phyloP scores from a whole-genome alignment of 139 green algal species.

The Pseudopediastrum boryanum region DNA sequence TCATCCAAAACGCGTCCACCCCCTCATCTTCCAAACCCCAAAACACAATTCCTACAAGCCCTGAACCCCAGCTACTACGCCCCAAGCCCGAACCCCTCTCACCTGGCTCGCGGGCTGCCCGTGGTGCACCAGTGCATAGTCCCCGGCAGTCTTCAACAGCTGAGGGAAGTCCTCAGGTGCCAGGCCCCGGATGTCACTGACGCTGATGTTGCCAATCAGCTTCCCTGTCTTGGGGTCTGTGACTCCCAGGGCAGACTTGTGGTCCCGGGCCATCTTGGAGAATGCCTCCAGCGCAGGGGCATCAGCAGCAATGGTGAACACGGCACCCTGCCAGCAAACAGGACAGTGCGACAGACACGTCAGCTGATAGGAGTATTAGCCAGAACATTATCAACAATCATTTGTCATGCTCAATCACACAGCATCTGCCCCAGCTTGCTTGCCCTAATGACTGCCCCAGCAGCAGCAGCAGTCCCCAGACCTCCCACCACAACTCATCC shows the following conservation, averaged over 20 bases:
- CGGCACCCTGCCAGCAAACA: constrained; percentile 5
- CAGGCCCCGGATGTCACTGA: constrained; percentile 61
- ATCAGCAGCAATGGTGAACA: constrained; percentile 17
- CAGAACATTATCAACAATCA: too few species aligned
- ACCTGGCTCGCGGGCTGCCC: background rate
- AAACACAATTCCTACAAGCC: too few species aligned
- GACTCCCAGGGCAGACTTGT: constrained; percentile 52
- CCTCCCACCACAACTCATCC: too few species aligned
- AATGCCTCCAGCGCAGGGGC: constrained; percentile 44
- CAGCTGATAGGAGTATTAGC: too few species aligned
- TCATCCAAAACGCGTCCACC: too few species aligned
- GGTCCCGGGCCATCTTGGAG: constrained; percentile 43
- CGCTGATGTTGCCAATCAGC: constrained; percentile 64
- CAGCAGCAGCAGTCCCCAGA: too few species aligned
- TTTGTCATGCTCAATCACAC: too few species aligned
- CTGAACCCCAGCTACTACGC: too few species aligned
- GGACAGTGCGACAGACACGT: background rate
- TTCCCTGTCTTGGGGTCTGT: constrained; percentile 26
- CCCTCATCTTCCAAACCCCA: too few species aligned
- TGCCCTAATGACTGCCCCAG: too few species aligned
- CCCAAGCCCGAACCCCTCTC: too few species aligned
- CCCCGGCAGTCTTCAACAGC: constrained; percentile 32
- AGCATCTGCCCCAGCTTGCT: too few species aligned
- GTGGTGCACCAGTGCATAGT: constrained; percentile 28
- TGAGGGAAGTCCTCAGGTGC: constrained; percentile 26